Evolutionary conservation across 495 filamentous ascomycete genomes (phyloP).

Genomic region (Massariosphaeria phaeospora): DNA sequence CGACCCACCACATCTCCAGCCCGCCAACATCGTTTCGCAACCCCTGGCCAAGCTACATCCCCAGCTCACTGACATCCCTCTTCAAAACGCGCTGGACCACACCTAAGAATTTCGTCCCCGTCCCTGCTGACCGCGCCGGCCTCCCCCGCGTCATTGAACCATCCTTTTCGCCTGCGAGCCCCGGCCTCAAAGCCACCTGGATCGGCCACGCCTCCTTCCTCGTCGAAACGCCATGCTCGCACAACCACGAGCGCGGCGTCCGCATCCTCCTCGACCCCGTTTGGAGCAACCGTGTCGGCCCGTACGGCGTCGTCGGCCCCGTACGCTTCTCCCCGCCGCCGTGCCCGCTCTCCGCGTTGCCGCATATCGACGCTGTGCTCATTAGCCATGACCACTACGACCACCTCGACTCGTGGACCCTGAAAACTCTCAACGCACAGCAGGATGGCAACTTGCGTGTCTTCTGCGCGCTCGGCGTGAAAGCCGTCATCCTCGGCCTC

Average conservation of each 20-base stretch:
- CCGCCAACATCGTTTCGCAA: slow-evolving; percentile 47
- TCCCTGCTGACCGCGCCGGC: slow-evolving; percentile 33
- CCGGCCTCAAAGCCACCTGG: slow-evolving; percentile 46
- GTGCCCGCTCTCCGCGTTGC: slow-evolving; percentile 46
- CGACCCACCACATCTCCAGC: slow-evolving; percentile 29
- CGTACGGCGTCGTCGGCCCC: slow-evolving; percentile 46
- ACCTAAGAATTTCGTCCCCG: slow-evolving; percentile 39
- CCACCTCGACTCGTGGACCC: slow-evolving; percentile 46
- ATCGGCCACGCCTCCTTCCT: slow-evolving; percentile 52
- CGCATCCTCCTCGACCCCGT: slow-evolving; percentile 51
- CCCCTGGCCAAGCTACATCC: slow-evolving; percentile 51
- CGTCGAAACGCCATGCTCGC: slow-evolving; percentile 40
- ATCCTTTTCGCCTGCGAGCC: slow-evolving; percentile 35
- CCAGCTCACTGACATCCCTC: slow-evolving; percentile 29
- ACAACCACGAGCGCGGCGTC: slow-evolving; percentile 35
- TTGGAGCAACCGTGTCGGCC: slow-evolving; percentile 49
- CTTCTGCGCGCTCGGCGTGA: slow-evolving; percentile 45
- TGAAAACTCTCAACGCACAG: slow-evolving; percentile 40
- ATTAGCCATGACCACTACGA: slow-evolving; percentile 54
- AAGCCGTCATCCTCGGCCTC: slow-evolving; percentile 35
- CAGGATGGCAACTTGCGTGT: slow-evolving; percentile 41
- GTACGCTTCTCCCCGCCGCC: slow-evolving; percentile 50
- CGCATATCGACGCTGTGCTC: slow-evolving; percentile 47
- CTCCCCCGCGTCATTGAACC: slow-evolving; percentile 39
- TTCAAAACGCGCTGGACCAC: slow-evolving; percentile 32